Evolutionary conservation across 83 land plant genomes (phyloP).

Genomic region (Isoetes engelmannii): DNA sequence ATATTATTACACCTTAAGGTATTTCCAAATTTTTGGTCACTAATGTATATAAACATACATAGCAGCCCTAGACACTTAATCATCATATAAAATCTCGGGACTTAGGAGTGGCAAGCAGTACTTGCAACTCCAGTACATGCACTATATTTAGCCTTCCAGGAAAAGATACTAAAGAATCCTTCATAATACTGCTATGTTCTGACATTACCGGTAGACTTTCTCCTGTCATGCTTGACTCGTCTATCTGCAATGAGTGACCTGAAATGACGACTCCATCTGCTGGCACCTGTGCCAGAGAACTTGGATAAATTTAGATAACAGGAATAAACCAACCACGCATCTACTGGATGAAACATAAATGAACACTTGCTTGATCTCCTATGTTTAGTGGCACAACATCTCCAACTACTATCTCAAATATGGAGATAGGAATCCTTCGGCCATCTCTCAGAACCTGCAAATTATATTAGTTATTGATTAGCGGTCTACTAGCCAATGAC

Average conservation of each 20-base stretch:
- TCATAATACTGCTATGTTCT: neutral
- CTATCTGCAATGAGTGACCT: constrained; percentile 53
- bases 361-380: constrained; percentile 43
- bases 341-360: no score
- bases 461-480: no score
- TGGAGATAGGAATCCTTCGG: constrained; percentile 32
- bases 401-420: constrained; percentile 57
- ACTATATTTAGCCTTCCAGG: no score
- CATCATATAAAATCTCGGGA: no score
- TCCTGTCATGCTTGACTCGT: constrained; percentile 82
- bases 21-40: no score
- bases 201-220: constrained; percentile 50
- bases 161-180: no score
- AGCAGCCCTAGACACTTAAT: no score
- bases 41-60: no score
- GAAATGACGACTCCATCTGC: constrained; percentile 57
- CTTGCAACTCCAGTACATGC: no score
- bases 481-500: no score
- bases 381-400: constrained; percentile 48
- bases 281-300: constrained; percentile 34
- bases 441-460: constrained; percentile 46
- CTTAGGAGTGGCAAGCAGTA: no score
- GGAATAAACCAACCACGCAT: no score
- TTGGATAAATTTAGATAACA: neutral
- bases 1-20: neutral